Evolutionary conservation across 2,329 filamentous ascomycete species (phyloP), one percentile per base, ranked within the genome.

Genomic region (Trichoderma citrinoviride): DNA sequence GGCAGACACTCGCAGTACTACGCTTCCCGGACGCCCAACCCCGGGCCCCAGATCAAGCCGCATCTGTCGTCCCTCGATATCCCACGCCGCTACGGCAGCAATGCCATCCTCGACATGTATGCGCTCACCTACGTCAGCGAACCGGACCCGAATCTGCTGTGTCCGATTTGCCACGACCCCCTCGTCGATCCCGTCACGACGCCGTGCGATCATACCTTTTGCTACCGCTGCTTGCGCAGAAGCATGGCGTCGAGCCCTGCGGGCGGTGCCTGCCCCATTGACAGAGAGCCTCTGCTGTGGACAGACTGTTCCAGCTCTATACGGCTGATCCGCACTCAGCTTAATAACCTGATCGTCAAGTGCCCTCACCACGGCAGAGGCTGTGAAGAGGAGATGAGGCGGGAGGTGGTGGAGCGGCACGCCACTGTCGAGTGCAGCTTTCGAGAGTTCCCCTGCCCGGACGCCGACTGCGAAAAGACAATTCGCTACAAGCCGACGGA

Each of bases 191-290:
- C 87, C 0, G 79, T 87, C 54, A 87, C 86, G 47, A 88, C 86
- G 0, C 77, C 78, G 7, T 90, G 87, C 74, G 84, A 87, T 65
- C 87, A 90, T 72, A 87, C 85, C 14, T 90, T 90, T 72, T 90
- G 87, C 70, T 81, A 82, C 58, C 78, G 78, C 5, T 90, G 87
- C 71, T 77, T 89, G 57, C 76, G 77, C 29, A 72, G 77, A 37
- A 77, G 77, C 69, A 77, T 79, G 53, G 71, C 76, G 12, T 77
- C 76, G 2, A 79, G 77, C 49, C 77, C 77, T 7, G 76, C 77
- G 1, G 76, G 77, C 5, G 74, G 75, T 1, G 74, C 78, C 40
- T 89, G 86, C 65, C 86, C 86, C 2, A 82, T 88, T 64, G 86
- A 88, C 72, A 80, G 86, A n/a, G 79, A 79, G 15, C 75, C 77